Percentiles rank a stretch among this genome's conserved stretches.
These are phyloP conservation scores for Mitragyna speciosa DNA, from an alignment of 257 asterid species.

Conservation along the genomic window DNA sequence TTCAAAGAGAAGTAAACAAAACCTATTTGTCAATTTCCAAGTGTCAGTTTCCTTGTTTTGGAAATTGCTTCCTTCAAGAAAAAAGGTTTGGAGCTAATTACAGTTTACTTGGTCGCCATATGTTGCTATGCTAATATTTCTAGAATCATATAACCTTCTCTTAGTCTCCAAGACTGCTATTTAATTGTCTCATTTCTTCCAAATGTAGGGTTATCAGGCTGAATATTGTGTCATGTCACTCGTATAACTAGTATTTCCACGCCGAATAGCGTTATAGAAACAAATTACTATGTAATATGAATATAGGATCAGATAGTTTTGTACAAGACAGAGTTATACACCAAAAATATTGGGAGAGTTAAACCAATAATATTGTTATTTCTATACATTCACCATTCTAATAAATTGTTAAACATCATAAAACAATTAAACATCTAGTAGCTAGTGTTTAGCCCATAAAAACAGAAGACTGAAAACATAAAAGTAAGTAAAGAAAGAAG, in stretches of 20 bases:
- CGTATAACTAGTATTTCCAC: background rate
- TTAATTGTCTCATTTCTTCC: slow-evolving; percentile 5
- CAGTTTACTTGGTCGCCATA: slow-evolving; percentile 19
- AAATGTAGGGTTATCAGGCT: background rate
- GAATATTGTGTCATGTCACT: background rate
- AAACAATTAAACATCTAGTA: no score
- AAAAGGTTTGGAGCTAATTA: slow-evolving; percentile 10
- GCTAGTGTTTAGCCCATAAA: no score
- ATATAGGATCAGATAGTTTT: no score
- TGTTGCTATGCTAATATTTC: slow-evolving; percentile 18
- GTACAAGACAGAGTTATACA: no score
- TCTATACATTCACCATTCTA: background rate
- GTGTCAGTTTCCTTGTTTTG: slow-evolving; percentile 29
- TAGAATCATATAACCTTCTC: slow-evolving; percentile 17
- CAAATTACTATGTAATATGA: no score
- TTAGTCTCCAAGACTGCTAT: slow-evolving; percentile 29
- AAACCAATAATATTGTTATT: background rate
- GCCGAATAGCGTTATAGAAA: no score
- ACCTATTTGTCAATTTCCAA: slow-evolving; percentile 35
- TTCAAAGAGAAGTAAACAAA: slow-evolving; percentile 22
- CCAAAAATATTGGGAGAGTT: background rate
- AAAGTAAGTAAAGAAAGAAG: background rate
- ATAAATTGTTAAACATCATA: no score
- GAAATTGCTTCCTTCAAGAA: slow-evolving; percentile 31
- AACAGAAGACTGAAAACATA: no score